These are phyloP conservation scores for Staphylotrichum tortipilum DNA, from an alignment of 495 filamentous ascomycete species.

Conservation along the genomic window DNA sequence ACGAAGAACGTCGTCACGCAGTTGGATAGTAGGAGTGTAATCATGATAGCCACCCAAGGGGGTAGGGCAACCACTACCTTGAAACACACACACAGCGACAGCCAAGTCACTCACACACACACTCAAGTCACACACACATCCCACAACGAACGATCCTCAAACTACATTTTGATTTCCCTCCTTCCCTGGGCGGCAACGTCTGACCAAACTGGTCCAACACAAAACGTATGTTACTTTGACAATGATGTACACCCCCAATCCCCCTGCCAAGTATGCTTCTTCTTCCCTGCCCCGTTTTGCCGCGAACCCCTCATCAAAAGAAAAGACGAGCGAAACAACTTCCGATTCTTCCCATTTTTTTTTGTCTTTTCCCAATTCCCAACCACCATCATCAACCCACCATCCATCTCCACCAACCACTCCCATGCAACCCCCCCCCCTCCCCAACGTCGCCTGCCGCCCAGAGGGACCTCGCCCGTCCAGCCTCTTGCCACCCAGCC, in stretches of 20 bases:
- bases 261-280: neutral
- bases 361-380: neutral
- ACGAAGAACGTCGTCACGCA: too few species aligned
- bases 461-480: neutral
- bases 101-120: too few species aligned
- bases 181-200: conserved; percentile 4
- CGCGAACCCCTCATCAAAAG: too few species aligned
- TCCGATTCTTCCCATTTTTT: too few species aligned
- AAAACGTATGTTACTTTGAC: conserved; percentile 17
- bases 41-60: too few species aligned
- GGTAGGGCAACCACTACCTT: too few species aligned
- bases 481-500: neutral
- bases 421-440: neutral
- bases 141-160: too few species aligned
- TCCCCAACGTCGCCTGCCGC: neutral
- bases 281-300: conserved; percentile 2
- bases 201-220: conserved; percentile 3
- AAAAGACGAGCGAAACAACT: too few species aligned
- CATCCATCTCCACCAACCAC: too few species aligned
- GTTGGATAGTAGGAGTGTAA: too few species aligned
- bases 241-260: conserved; percentile 21
- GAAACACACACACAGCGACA: too few species aligned
- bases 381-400: neutral
- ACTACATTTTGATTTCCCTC: neutral
- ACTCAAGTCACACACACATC: neutral